phyloP scores from a whole-genome alignment of 768 basidiomycete genomes.

The Lactifluus volemus region DNA sequence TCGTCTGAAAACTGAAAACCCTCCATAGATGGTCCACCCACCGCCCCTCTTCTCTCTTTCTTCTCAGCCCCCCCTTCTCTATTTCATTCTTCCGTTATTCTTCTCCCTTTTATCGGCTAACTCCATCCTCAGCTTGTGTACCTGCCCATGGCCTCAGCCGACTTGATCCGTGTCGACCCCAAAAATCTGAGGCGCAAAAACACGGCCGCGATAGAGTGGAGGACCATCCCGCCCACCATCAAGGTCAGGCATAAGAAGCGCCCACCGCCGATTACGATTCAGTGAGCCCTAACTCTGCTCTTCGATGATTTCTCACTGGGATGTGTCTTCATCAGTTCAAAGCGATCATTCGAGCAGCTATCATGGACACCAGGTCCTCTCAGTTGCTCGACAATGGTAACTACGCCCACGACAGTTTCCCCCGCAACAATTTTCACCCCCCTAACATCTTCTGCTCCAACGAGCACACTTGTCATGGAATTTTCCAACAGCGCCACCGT shows the following conservation, averaged over 20 bases:
- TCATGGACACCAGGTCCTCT: slow-evolving; percentile 13
- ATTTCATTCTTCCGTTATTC: not conserved
- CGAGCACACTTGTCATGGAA: slow-evolving; percentile 3
- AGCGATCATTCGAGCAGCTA: slow-evolving; percentile 17
- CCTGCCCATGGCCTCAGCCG: slow-evolving; percentile 3
- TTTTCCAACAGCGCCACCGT: not conserved
- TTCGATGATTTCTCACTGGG: not conserved
- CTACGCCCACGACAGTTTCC: slow-evolving; percentile 5
- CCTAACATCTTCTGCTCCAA: slow-evolving; percentile 8
- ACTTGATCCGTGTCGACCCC: slow-evolving; percentile 7
- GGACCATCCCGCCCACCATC: slow-evolving; percentile 19
- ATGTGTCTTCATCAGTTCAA: slow-evolving; percentile 7
- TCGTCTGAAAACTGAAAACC: not conserved
- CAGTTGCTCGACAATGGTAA: not conserved
- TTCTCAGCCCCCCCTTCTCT: not conserved
- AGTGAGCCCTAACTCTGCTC: slow-evolving; percentile 10
- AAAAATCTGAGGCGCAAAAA: slow-evolving; percentile 9
- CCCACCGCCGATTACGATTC: slow-evolving; percentile 15
- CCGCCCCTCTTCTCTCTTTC: slow-evolving; percentile 1
- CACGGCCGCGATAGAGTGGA: slow-evolving; percentile 19
- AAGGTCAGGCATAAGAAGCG: slow-evolving; percentile 21
- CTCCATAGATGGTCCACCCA: not conserved
- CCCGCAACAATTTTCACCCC: slow-evolving; percentile 11
- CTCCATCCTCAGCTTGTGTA: not conserved
- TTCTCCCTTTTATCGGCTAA: slow-evolving; percentile 9